Conservation (phyloP, 805 yeast genomes). For the Kockiozyma suomiensis region DNA sequence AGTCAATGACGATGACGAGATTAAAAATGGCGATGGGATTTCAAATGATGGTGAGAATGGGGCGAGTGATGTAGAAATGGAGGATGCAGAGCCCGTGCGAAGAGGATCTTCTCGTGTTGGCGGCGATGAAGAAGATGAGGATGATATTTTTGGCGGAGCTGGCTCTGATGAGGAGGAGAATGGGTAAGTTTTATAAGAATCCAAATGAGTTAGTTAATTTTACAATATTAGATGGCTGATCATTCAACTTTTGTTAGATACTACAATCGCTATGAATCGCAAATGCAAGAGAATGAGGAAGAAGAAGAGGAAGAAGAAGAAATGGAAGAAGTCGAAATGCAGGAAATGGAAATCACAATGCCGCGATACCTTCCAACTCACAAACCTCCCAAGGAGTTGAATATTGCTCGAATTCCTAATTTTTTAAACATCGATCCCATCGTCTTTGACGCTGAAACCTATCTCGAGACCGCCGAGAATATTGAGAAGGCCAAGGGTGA, state of each 20-base stretch:
- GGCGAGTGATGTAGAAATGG: slow-evolving; percentile 18
- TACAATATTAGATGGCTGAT: not conserved
- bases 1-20: slow-evolving; percentile 13
- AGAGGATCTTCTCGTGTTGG: slow-evolving; percentile 8
- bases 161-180: slow-evolving; percentile 19
- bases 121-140: slow-evolving; percentile 27
- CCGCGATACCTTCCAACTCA: slow-evolving; percentile 42
- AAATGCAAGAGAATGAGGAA: slow-evolving; percentile 23
- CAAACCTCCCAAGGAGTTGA: slow-evolving; percentile 40
- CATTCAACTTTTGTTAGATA: slow-evolving; percentile 1
- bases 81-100: not conserved
- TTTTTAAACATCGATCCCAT: slow-evolving; percentile 79
- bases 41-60: not conserved
- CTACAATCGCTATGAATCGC: slow-evolving; percentile 13
- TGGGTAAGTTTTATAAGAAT: not conserved
- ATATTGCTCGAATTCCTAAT: slow-evolving; percentile 72
- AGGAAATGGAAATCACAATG: slow-evolving; percentile 41
- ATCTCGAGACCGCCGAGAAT: slow-evolving; percentile 38
- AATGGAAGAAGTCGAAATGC: slow-evolving; percentile 37
- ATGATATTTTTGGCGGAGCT: slow-evolving; percentile 29
- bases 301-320: slow-evolving; percentile 32
- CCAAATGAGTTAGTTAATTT: not conserved
- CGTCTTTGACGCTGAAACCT: slow-evolving; percentile 77
- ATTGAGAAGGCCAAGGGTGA: slow-evolving; percentile 27
- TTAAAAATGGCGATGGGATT: slow-evolving; percentile 28